Evolutionary conservation across 805 yeast species (phyloP), one percentile per base, ranked within the genome.

Genomic region (Zygotorulaspora chibaensis): DNA sequence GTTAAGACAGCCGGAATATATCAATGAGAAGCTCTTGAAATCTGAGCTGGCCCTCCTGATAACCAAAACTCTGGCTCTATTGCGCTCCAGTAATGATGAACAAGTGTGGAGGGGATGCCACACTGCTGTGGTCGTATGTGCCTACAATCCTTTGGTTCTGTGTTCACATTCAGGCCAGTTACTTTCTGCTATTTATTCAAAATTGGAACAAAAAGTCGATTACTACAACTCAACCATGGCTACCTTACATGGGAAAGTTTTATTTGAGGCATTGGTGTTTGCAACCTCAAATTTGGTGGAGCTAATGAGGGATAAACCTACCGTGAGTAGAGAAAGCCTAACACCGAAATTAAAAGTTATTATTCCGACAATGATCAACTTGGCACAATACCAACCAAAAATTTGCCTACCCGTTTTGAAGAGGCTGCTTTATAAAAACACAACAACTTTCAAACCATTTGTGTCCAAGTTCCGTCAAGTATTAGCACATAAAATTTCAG

Each of bases 401-500:
- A 43, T 55, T 37, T 60, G 70, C 20, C 57, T 77, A 26, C 70
- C 71, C 11, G 60, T 74, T 12, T 57, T 78, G 46, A 66, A 68
- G 48, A 67, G 62, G 27, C 58, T 83, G 20, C 67, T 84, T 28
- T 61, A 65, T 34, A 68, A 75, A 46, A 84, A 87, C 57, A 76
- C 95, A 1, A 85, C 93, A 1, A 84, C 95, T 1, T 86, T 87
- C 59, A 77, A 90, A 63, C 95, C 96, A 11, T 83, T 74, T 66
- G 84, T 83, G 3, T 75, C 79, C 47, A 83, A 80, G 55, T 79
- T 77, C 52, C 80, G 81, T 54, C 63, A 59, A 10, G 74, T 70
- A 26, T 63, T 81, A 26, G 47, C 68, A 8, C 54, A 52, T 5
- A 58, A 77, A 47, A 62, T 73, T 31, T 58, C 48, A 31, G 61